phyloP scores from a whole-genome alignment of 1,139 yeast genomes.

The Pichia terricola region DNA sequence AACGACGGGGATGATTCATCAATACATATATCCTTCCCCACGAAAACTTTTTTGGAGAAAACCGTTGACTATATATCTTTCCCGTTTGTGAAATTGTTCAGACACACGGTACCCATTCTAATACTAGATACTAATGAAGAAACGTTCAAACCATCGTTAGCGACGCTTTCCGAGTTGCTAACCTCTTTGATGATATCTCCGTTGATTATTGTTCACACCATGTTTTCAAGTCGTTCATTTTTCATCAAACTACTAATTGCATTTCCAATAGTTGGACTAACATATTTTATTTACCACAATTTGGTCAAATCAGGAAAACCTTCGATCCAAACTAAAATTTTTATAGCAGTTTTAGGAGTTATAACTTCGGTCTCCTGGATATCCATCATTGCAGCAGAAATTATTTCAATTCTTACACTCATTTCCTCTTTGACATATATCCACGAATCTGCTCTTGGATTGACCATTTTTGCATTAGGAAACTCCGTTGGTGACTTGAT shows the following conservation, averaged over 20 bases:
- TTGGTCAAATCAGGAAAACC: conserved; percentile 15
- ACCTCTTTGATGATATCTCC: conserved; percentile 17
- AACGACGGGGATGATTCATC: conserved; percentile 11
- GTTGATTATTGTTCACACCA: conserved; percentile 14
- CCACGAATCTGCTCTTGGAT: conserved; percentile 75
- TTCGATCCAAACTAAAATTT: conserved; percentile 25
- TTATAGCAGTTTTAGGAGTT: conserved; percentile 51
- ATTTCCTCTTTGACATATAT: conserved; percentile 50
- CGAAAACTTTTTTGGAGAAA: conserved; percentile 6
- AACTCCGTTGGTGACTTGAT: conserved; percentile 86
- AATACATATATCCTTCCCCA: conserved; percentile 5
- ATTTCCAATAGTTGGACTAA: conserved; percentile 3
- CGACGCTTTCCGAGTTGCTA: conserved; percentile 13
- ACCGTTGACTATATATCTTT: conserved; percentile 10
- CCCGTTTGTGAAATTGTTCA: conserved; percentile 16
- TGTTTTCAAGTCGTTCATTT: conserved; percentile 13
- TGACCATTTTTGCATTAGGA: conserved; percentile 86
- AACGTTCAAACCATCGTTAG: conserved; percentile 15
- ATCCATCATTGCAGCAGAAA: conserved; percentile 65
- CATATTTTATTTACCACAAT: conserved; percentile 13
- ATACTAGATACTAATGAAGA: conserved; percentile 15
- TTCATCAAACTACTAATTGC: conserved; percentile 6
- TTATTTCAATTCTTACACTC: conserved; percentile 58
- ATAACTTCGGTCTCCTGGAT: conserved; percentile 63
- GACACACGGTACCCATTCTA: conserved; percentile 18